Percentiles rank a stretch among this genome's conserved stretches.
These are phyloP conservation scores for Trichoderma sp. DNA, from an alignment of 2,329 filamentous ascomycete genomes.

Conservation along the genomic window DNA sequence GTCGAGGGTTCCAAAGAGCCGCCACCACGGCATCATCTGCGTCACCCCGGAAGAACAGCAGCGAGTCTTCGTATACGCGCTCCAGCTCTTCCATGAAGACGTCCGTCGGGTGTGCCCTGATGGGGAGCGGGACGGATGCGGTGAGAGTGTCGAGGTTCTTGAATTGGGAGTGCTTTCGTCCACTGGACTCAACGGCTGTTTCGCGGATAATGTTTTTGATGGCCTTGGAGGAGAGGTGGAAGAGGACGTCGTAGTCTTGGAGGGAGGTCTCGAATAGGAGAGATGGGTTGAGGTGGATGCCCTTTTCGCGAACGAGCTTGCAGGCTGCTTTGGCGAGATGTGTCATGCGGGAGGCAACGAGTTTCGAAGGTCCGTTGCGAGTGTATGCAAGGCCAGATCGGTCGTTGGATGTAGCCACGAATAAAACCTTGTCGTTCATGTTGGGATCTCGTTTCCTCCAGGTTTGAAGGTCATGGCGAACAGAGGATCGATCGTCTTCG, in stretches of 20 bases:
- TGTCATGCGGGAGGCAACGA: slow-evolving; percentile 83
- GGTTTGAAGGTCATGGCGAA: slow-evolving; percentile 74
- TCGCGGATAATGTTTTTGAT: slow-evolving; percentile 49
- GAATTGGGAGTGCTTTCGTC: slow-evolving; percentile 59
- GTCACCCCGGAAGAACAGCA: slow-evolving; percentile 80
- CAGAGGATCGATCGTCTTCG: slow-evolving; percentile 60
- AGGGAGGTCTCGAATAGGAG: slow-evolving; percentile 73
- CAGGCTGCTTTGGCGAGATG: slow-evolving; percentile 77
- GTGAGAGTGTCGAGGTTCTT: slow-evolving; percentile 76
- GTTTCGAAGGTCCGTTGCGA: slow-evolving; percentile 69
- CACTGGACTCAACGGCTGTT: slow-evolving; percentile 42
- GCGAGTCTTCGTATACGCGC: slow-evolving; percentile 65
- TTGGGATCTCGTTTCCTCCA: slow-evolving; percentile 88
- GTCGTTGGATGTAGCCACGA: slow-evolving; percentile 81
- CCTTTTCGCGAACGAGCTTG: slow-evolving; percentile 60
- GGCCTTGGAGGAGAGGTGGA: slow-evolving; percentile 67
- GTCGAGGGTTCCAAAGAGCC: slow-evolving; percentile 61
- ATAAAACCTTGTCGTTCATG: slow-evolving; percentile 81
- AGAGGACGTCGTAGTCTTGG: slow-evolving; percentile 82
- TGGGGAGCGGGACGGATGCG: slow-evolving; percentile 48
- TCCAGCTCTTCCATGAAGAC: slow-evolving; percentile 71
- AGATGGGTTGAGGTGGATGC: slow-evolving; percentile 53
- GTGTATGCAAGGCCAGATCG: slow-evolving; percentile 81
- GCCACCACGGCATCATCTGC: slow-evolving; percentile 59
- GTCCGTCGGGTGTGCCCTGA: slow-evolving; percentile 63